phyloP scores from a whole-genome alignment of 1,139 yeast species.

The Blastobotrys elegans region DNA sequence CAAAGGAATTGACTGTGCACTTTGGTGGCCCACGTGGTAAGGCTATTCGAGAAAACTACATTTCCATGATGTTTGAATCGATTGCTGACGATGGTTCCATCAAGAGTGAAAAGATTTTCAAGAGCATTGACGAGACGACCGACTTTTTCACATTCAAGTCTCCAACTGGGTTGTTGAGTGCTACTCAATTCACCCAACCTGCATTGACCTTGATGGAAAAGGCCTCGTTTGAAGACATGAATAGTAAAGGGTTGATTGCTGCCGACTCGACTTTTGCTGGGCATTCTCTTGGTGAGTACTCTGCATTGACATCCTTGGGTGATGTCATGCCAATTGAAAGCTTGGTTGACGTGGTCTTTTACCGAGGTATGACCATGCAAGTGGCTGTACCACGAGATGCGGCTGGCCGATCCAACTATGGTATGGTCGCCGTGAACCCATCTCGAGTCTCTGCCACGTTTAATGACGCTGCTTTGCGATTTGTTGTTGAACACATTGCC shows the following conservation, averaged over 20 bases:
- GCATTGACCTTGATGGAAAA: conserved; percentile 99
- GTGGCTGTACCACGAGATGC: conserved; percentile 98
- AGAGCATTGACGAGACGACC: conserved; percentile 76
- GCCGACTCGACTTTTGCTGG: conserved; percentile 95
- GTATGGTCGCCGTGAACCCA: conserved; percentile 99
- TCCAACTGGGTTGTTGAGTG: conserved; percentile 92
- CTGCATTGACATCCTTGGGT: conserved; percentile 94
- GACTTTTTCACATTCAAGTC: conserved; percentile 85
- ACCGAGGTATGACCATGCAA: conserved; percentile 99
- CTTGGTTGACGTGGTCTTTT: conserved; percentile 95
- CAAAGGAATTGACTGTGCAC: conserved; percentile 89
- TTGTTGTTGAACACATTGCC: conserved; percentile 87
- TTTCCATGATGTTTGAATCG: conserved; percentile 96
- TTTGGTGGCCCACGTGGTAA: conserved; percentile 98
- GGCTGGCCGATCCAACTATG: conserved; percentile 92
- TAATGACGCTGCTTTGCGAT: conserved; percentile 88
- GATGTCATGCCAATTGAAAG: conserved; percentile 99
- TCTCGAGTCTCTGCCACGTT: conserved; percentile 85
- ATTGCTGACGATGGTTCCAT: conserved; percentile 72
- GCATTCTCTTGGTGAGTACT: conserved; percentile 98
- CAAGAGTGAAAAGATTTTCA: conserved; percentile 91
- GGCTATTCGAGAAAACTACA: conserved; percentile 88
- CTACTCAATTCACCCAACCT: conserved; percentile 99
- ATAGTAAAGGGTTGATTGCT: conserved; percentile 91
- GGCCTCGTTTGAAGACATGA: conserved; percentile 97